Conservation (phyloP, 2,329 filamentous ascomycete species). For the Furcasterigmium furcatum region DNA sequence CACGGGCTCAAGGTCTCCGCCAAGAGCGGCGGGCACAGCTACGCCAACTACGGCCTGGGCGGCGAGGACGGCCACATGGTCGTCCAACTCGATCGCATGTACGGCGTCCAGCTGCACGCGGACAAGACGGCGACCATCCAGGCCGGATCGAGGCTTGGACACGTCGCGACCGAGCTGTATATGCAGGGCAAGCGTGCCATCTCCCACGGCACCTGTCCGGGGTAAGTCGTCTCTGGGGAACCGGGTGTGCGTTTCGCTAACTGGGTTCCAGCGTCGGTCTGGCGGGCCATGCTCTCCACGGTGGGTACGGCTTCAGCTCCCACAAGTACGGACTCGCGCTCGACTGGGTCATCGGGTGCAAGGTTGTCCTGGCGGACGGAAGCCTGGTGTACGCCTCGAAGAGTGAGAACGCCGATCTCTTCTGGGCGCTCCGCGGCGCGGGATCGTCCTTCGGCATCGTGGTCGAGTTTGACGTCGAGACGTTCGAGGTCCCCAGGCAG, state of each 20-base stretch:
- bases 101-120: constrained; percentile 36
- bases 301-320: constrained; percentile 31
- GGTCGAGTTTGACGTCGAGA: constrained; percentile 32
- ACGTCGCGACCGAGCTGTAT: constrained; percentile 36
- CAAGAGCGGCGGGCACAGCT: constrained; percentile 49
- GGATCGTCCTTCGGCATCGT: constrained; percentile 39
- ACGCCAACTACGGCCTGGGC: constrained; percentile 44
- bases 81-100: constrained; percentile 42
- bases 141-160: constrained; percentile 47
- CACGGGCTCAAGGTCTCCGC: constrained; percentile 42
- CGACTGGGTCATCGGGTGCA: constrained; percentile 30
- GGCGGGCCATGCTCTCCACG: constrained; percentile 34
- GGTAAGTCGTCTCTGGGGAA: constrained; percentile 21
- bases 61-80: constrained; percentile 45
- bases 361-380: constrained; percentile 31
- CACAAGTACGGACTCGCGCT: constrained; percentile 21
- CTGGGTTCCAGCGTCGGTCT: constrained; percentile 27
- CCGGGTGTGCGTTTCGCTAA: neutral
- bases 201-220: constrained; percentile 50
- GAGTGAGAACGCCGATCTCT: constrained; percentile 32
- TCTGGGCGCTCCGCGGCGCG: constrained; percentile 39
- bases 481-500: constrained; percentile 28
- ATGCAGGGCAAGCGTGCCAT: constrained; percentile 35
- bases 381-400: constrained; percentile 24
- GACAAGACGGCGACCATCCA: constrained; percentile 37